phyloP scores from a whole-genome alignment of 2,329 filamentous ascomycete genomes.

The Metarhizium rileyi region DNA sequence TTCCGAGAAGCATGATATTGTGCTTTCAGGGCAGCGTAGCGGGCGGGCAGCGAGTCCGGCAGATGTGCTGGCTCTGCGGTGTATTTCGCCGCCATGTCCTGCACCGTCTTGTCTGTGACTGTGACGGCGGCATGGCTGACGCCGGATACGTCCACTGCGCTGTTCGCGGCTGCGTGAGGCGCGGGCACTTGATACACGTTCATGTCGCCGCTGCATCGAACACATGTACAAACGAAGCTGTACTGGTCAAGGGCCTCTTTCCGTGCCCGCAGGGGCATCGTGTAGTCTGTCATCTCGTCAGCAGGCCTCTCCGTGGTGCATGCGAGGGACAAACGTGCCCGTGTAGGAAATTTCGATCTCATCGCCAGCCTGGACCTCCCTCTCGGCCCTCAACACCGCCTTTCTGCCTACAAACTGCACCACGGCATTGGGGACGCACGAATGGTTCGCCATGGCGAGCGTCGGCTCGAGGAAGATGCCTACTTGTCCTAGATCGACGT shows the following conservation, averaged over 20 bases:
- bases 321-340: slow-evolving; percentile 29
- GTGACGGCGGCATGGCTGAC: slow-evolving; percentile 19
- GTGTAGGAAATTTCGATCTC: slow-evolving; percentile 55
- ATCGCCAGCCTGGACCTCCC: slow-evolving; percentile 38
- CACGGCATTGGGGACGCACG: slow-evolving; percentile 49
- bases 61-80: background rate
- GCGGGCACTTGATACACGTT: slow-evolving; percentile 41
- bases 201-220: slow-evolving; percentile 39
- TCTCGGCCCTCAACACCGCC: slow-evolving; percentile 40
- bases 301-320: background rate
- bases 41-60: slow-evolving; percentile 18
- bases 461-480: slow-evolving; percentile 47
- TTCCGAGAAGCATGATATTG: slow-evolving; percentile 11
- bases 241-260: slow-evolving; percentile 36
- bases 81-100: slow-evolving; percentile 5
- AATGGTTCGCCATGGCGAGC: slow-evolving; percentile 53
- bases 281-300: slow-evolving; percentile 30
- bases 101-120: slow-evolving; percentile 10
- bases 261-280: slow-evolving; percentile 32
- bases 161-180: slow-evolving; percentile 33
- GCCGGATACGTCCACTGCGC: slow-evolving; percentile 28
- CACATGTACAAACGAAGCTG: slow-evolving; percentile 42
- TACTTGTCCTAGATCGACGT: slow-evolving; percentile 40
- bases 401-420: slow-evolving; percentile 44
- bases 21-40: slow-evolving; percentile 10